Conservation (phyloP, 305 asterid species). For the Fraxinus xanthoxyloides region DNA sequence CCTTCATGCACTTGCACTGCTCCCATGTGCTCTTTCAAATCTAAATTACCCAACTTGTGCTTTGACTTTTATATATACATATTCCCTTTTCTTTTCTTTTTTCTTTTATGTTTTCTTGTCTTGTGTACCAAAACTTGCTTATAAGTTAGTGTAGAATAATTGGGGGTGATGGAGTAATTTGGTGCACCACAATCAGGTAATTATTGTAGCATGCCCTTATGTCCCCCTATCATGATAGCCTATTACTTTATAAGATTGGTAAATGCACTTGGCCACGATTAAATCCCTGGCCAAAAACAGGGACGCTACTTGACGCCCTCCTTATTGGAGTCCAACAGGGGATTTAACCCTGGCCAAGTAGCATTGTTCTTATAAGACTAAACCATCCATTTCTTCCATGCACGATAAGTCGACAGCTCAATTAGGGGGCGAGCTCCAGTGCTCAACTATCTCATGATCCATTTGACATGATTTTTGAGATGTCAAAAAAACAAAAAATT, state of each 20-base stretch:
- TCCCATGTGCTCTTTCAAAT: neutral
- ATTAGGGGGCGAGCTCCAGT: neutral
- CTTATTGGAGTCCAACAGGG: no score
- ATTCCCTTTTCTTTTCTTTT: neutral
- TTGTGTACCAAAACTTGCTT: neutral
- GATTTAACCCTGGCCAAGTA: no score
- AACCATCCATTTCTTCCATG: neutral
- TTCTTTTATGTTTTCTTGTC: neutral
- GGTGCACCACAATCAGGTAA: neutral
- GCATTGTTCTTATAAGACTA: no score
- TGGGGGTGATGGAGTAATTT: neutral
- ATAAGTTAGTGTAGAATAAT: neutral
- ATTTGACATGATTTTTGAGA: no score
- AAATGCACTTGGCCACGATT: no score
- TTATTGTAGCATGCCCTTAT: neutral
- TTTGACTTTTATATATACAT: neutral
- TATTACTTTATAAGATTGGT: neutral
- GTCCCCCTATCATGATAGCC: neutral
- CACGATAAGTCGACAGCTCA: neutral
- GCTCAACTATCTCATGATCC: no score
- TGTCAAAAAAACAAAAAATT: no score
- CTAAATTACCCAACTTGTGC: neutral
- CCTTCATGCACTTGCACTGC: neutral
- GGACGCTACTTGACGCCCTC: no score
- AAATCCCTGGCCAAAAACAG: no score